Evolutionary conservation across 2,329 filamentous ascomycete genomes (phyloP).

Genomic region (Colletotrichum musicola): DNA sequence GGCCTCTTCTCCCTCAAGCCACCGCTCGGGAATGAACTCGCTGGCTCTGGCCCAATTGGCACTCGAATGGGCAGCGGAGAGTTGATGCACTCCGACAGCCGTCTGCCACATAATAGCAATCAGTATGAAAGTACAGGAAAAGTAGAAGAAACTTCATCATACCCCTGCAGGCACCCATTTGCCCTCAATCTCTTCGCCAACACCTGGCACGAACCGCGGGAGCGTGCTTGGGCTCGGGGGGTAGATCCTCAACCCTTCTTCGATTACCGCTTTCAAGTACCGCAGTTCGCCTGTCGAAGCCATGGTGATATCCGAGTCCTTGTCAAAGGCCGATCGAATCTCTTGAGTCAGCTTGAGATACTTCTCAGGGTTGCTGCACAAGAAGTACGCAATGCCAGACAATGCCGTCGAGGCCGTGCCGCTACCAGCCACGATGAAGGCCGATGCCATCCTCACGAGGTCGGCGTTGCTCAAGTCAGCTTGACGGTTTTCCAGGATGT

Average conservation of each 20-base stretch:
- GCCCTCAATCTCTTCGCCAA: conserved; percentile 39
- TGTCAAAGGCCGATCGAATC: conserved; percentile 41
- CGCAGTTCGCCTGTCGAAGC: conserved; percentile 49
- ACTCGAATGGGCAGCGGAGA: conserved; percentile 17
- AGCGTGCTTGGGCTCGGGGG: conserved; percentile 31
- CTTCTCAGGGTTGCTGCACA: conserved; percentile 48
- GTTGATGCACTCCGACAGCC: conserved; percentile 29
- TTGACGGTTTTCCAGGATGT: conserved; percentile 20
- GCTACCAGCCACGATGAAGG: conserved; percentile 52
- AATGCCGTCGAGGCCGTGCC: conserved; percentile 61
- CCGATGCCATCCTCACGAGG: conserved; percentile 28
- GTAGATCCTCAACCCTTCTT: conserved; percentile 51
- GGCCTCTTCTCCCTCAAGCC: conserved; percentile 41
- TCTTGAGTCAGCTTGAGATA: conserved; percentile 48
- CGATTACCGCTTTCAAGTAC: conserved; percentile 52
- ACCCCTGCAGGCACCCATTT: conserved; percentile 49
- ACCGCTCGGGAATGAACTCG: conserved; percentile 55
- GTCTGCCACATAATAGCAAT: background rate
- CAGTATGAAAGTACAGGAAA: background rate
- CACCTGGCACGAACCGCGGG: conserved; percentile 23
- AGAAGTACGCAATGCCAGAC: conserved; percentile 54
- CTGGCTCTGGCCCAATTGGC: conserved; percentile 49
- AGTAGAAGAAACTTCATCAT: conserved; percentile 36
- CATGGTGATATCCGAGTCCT: conserved; percentile 44
- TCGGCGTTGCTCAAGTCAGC: conserved; percentile 24